These are phyloP conservation scores for Asterophora lycoperdoides DNA, from an alignment of 768 basidiomycete species.

Conservation along the genomic window DNA sequence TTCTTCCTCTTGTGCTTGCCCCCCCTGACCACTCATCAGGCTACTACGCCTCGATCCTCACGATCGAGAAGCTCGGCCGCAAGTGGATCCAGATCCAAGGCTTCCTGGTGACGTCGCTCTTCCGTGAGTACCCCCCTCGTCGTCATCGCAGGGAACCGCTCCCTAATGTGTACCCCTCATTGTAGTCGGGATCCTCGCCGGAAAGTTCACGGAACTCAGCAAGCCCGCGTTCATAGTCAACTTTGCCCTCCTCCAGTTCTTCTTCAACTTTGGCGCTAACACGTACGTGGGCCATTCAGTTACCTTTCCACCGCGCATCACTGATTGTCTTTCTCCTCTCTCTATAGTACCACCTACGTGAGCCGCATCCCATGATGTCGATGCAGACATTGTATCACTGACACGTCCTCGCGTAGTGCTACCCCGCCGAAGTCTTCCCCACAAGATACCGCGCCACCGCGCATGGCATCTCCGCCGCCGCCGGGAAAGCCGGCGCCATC, in stretches of 20 bases:
- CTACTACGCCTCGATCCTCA: slow-evolving; percentile 65
- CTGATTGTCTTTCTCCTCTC: not conserved
- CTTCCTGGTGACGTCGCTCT: slow-evolving; percentile 65
- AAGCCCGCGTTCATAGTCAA: slow-evolving; percentile 62
- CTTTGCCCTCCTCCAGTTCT: slow-evolving; percentile 64
- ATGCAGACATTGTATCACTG: not conserved
- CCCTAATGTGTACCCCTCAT: not conserved
- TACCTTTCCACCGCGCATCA: not conserved
- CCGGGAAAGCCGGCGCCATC: slow-evolving; percentile 75
- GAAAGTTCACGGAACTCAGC: slow-evolving; percentile 52
- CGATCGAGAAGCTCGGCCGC: slow-evolving; percentile 69
- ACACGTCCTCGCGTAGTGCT: slow-evolving; percentile 38
- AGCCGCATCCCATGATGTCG: not conserved
- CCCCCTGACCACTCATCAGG: slow-evolving; percentile 32
- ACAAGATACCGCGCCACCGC: slow-evolving; percentile 70
- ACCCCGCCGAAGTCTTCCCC: slow-evolving; percentile 78
- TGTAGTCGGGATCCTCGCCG: slow-evolving; percentile 54
- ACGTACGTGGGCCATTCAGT: slow-evolving; percentile 36
- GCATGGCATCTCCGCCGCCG: slow-evolving; percentile 71
- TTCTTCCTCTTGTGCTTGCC: not conserved
- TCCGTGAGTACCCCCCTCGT: slow-evolving; percentile 38
- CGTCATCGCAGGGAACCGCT: not conserved
- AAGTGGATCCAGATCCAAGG: slow-evolving; percentile 76
- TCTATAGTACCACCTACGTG: slow-evolving; percentile 49
- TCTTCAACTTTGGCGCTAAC: slow-evolving; percentile 82